phyloP scores from a whole-genome alignment of 495 filamentous ascomycete genomes.

The Extremus antarcticus region DNA sequence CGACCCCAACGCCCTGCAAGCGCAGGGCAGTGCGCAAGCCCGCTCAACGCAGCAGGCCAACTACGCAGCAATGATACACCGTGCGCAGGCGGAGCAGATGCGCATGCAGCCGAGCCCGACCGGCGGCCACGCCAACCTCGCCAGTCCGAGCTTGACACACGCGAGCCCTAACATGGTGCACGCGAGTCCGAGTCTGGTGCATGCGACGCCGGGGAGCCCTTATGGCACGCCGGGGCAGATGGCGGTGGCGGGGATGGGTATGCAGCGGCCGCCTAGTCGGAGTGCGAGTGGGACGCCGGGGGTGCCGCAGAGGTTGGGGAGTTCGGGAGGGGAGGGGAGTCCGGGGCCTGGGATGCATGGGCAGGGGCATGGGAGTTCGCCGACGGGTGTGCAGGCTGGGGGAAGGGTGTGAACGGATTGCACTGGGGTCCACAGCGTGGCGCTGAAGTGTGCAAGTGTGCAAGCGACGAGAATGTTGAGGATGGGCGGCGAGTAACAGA shows the following conservation, averaged over 20 bases:
- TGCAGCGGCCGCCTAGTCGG: background rate
- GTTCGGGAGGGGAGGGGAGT: too few species aligned
- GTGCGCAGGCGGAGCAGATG: constrained; percentile 12
- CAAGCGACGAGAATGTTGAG: too few species aligned
- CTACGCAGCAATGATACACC: constrained; percentile 10
- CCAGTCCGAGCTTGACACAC: constrained; percentile 9
- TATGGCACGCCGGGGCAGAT: background rate
- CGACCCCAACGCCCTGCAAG: constrained; percentile 1
- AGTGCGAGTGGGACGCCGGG: background rate
- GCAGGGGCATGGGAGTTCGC: too few species aligned
- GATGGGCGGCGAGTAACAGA: too few species aligned
- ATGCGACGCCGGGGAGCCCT: background rate
- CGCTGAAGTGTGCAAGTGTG: too few species aligned
- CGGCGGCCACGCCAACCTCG: constrained; percentile 9
- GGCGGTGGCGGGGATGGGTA: background rate
- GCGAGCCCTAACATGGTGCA: constrained; percentile 12
- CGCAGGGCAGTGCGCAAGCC: background rate
- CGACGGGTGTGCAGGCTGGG: too few species aligned
- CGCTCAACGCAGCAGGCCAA: constrained; percentile 6
- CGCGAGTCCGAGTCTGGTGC: constrained; percentile 1
- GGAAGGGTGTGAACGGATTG: too few species aligned
- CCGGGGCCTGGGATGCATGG: too few species aligned
- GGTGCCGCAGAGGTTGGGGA: background rate
- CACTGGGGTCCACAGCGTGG: too few species aligned
- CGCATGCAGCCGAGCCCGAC: constrained; percentile 10